Conservation (phyloP, 2,329 filamentous ascomycete species). For the Fonsecaea pedrosoi region DNA sequence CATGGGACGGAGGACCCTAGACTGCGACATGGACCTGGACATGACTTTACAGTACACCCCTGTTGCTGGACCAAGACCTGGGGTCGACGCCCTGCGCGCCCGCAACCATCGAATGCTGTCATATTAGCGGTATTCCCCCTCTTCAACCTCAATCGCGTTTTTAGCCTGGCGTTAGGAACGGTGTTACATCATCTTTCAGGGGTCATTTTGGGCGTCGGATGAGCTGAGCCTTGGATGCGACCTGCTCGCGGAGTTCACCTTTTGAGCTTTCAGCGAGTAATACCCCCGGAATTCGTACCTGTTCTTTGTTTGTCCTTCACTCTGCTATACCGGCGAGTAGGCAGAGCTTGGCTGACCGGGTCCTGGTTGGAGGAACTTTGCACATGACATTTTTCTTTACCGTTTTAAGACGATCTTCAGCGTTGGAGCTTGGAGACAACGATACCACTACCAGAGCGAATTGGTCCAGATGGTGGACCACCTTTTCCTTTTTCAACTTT, state of each 20-base stretch:
- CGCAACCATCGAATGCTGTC: conserved; percentile 39
- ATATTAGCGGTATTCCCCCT: conserved; percentile 33
- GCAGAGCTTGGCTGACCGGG: conserved; percentile 23
- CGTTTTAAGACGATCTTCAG: conserved; percentile 16
- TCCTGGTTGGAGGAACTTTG: background rate
- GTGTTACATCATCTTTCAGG: conserved; percentile 20
- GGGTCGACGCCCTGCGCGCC: conserved; percentile 32
- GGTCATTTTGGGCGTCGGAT: conserved; percentile 12
- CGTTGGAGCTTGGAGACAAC: conserved; percentile 4
- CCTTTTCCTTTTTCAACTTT: conserved; percentile 3
- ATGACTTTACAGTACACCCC: conserved; percentile 38
- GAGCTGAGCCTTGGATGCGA: conserved; percentile 14
- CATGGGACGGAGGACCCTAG: conserved; percentile 46
- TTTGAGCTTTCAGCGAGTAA: conserved; percentile 13
- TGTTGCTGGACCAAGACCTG: conserved; percentile 31
- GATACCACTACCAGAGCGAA: background rate
- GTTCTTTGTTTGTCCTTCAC: conserved; percentile 25
- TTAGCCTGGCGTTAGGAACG: conserved; percentile 38
- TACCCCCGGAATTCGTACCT: conserved; percentile 7
- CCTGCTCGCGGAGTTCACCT: conserved; percentile 19
- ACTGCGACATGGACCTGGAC: conserved; percentile 40
- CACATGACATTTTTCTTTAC: conserved; percentile 1
- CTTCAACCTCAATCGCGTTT: conserved; percentile 29
- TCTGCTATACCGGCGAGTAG: conserved; percentile 24
- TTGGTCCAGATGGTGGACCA: conserved; percentile 14